phyloP scores from a whole-genome alignment of 768 basidiomycete species.

The Boletus reticulatus region DNA sequence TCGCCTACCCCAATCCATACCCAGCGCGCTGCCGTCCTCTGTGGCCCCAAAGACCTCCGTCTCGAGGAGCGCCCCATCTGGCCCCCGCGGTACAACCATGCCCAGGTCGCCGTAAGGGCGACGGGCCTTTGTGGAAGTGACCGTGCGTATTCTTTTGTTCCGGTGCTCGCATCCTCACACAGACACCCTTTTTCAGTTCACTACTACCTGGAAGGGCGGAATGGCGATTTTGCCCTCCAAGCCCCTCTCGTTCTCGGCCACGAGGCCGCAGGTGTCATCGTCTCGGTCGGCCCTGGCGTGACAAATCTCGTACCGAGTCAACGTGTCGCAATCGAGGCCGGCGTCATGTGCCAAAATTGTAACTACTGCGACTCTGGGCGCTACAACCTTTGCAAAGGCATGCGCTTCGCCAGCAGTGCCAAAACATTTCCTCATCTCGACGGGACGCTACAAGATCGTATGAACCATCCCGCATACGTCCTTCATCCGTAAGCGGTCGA shows the following conservation, averaged over 20 bases:
- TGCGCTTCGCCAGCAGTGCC: slow-evolving; percentile 89
- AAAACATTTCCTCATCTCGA: slow-evolving; percentile 92
- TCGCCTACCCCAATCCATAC: slow-evolving; percentile 49
- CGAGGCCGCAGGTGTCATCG: slow-evolving; percentile 86
- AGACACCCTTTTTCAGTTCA: slow-evolving; percentile 55
- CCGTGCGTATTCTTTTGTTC: slow-evolving; percentile 41
- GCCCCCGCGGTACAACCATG: slow-evolving; percentile 70
- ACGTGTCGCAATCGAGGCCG: slow-evolving; percentile 92
- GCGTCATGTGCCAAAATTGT: slow-evolving; percentile 82
- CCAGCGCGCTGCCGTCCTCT: slow-evolving; percentile 75
- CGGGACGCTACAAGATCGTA: slow-evolving; percentile 82
- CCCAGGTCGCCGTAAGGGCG: slow-evolving; percentile 73
- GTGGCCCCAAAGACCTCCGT: slow-evolving; percentile 81
- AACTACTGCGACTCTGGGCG: slow-evolving; percentile 67
- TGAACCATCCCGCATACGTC: slow-evolving; percentile 87
- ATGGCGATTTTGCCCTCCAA: slow-evolving; percentile 88
- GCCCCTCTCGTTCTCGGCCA: slow-evolving; percentile 91
- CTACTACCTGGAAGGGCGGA: slow-evolving; percentile 86
- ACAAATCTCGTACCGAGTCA: slow-evolving; percentile 67
- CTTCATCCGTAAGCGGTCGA: slow-evolving; percentile 74
- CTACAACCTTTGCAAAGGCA: slow-evolving; percentile 89
- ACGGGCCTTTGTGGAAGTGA: slow-evolving; percentile 94
- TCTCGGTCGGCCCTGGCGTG: slow-evolving; percentile 76
- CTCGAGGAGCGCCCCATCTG: slow-evolving; percentile 71
- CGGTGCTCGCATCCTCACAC: slow-evolving; percentile 1